phyloP scores from a whole-genome alignment of 345 rosid genomes.

The Lagerstroemia speciosa region DNA sequence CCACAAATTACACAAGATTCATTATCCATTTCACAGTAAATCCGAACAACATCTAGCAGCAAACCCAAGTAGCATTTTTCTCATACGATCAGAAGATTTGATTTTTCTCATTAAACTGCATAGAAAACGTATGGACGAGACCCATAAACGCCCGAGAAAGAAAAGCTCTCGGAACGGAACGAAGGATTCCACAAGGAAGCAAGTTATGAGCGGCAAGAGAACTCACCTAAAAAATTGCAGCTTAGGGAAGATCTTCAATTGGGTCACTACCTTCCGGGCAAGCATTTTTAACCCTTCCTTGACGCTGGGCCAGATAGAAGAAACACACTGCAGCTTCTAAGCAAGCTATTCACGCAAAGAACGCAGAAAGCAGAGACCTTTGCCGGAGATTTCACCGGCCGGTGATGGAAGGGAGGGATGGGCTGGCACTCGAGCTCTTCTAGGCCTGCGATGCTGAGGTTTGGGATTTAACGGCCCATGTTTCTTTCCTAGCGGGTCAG shows the following conservation, averaged over 20 bases:
- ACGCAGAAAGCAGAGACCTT: not conserved
- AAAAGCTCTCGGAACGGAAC: not conserved
- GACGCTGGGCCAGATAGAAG: not conserved
- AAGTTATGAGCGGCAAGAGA: not conserved
- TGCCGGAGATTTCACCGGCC: not conserved
- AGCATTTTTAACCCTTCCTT: not conserved
- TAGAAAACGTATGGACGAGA: not conserved
- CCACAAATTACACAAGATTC: not conserved
- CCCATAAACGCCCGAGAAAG: not conserved
- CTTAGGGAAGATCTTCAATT: conserved; percentile 1
- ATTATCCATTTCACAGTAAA: not conserved
- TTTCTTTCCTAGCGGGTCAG: not conserved
- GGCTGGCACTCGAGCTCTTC: not conserved
- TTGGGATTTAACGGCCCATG: not conserved
- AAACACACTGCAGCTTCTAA: not conserved
- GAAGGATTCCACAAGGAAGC: not conserved
- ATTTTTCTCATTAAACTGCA: not conserved
- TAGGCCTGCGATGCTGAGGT: not conserved
- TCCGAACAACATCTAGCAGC: not conserved
- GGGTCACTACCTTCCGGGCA: not conserved
- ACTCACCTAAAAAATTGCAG: not conserved
- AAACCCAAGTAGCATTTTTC: not conserved
- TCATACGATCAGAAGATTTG: not conserved
- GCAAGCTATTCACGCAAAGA: not conserved
- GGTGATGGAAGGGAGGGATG: not conserved